Base-by-base conservation (phyloP, 768 basidiomycete genomes). In the Mycena epipterygia region DNA sequence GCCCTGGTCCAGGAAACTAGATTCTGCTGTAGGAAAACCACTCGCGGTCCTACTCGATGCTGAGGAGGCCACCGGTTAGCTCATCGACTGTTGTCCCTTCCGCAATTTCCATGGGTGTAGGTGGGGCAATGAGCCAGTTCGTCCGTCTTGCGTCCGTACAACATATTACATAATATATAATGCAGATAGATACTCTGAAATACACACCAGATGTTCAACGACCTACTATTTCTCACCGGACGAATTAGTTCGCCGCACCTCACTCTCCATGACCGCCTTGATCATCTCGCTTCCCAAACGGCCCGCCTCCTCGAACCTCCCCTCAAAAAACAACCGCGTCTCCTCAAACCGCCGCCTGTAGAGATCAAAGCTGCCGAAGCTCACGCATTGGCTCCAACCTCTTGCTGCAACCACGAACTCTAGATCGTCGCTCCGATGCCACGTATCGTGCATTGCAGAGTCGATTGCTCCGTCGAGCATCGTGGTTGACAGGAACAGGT, bases 301-400 rank as follows among this genome's bases (percentile, higher is more conserved):
- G 25, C 89, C 91, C 16, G 92, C 95, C 78, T 95, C 95, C 74
- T 91, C 93, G 76, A 99, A 98, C 70, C 96, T 82, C 0, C 90
- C 87, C 78, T 95, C 89, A 78, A 98, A 98, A 80, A 97, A 98
- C 46, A 69, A 75, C 63, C 91, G 86, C 6, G 96, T 96, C 79
- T 91, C 87, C 77, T 88, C 86, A 78, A 98, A 99, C 68, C 97
- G 81, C 76, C 86, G 81, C 75, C 87, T 84, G 84, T 98, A 99
- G 64, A 95, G 82, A 72, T 97, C 95, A 79, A 98, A 97, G 81
- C 87, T 91, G 17, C 95, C 95, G 82, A 97, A 97, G 48, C 89
- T 90, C 41, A 98, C 94, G 78, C 95, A 95, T 81, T 98, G 95
- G 75, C 94, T 95, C 97, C 97, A 98, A 9, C 96, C 96, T 27